These are phyloP conservation scores for Trichoderma aggressivum DNA, from an alignment of 2,329 filamentous ascomycete species.

Conservation along the genomic window DNA sequence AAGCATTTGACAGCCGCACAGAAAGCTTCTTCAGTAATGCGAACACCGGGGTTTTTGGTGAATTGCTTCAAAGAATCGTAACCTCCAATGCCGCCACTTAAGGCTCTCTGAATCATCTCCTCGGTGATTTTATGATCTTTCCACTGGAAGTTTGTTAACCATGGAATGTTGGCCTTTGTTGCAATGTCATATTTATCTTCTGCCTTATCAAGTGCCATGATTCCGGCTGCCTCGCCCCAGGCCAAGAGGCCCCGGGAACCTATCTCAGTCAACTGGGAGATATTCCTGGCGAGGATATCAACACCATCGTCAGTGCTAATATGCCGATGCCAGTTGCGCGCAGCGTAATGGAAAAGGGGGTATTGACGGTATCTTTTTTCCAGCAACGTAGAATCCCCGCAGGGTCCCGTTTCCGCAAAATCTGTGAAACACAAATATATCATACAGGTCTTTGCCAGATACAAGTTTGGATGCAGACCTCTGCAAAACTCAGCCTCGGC, in stretches of 20 bases:
- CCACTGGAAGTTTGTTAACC: neutral
- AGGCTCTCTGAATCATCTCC: neutral
- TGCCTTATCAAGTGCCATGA: neutral
- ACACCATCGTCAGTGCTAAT: neutral
- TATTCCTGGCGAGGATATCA: fast-evolving
- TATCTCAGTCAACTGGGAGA: neutral
- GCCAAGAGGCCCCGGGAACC: neutral
- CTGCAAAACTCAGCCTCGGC: neutral
- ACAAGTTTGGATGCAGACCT: neutral
- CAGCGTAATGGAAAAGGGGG: neutral
- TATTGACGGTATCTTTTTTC: neutral
- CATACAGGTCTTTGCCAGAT: neutral
- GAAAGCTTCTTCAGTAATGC: neutral
- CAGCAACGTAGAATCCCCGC: neutral
- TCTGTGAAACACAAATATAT: neutral
- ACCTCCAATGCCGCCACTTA: neutral
- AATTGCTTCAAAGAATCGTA: neutral
- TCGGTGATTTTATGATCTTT: neutral
- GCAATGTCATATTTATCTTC: neutral
- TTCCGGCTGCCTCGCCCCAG: neutral
- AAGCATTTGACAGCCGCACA: neutral
- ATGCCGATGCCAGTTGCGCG: neutral
- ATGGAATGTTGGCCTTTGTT: neutral
- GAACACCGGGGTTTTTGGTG: neutral
- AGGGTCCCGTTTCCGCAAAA: neutral